Evolutionary conservation across 2,329 filamentous ascomycete species (phyloP).

Genomic region (Aspergillus melleus): DNA sequence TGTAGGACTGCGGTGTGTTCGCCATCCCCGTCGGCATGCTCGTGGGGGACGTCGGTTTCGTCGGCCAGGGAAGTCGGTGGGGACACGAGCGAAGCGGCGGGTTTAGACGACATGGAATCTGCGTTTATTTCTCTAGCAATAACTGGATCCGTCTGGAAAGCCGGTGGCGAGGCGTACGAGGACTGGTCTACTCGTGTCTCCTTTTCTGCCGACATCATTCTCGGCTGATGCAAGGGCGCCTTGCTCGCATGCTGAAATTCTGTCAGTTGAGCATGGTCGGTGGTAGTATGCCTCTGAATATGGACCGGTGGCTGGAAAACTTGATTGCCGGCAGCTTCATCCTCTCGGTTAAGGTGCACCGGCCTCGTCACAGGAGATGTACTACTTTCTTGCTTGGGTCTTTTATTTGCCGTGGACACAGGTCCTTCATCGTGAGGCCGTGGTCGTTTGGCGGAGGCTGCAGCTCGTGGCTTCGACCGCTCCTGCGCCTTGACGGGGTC

Average conservation of each 20-base stretch:
- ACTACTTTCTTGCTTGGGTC: conserved; percentile 34
- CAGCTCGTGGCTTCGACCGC: conserved; percentile 59
- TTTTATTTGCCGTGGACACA: conserved; percentile 27
- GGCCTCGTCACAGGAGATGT: conserved; percentile 28
- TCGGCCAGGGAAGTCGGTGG: conserved; percentile 47
- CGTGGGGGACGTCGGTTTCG: conserved; percentile 38
- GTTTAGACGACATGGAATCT: conserved; percentile 28
- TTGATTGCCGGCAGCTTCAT: conserved; percentile 16
- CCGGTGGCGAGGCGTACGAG: conserved; percentile 40
- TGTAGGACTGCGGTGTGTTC: conserved; percentile 30
- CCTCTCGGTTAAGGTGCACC: conserved; percentile 22
- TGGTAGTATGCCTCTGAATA: conserved; percentile 12
- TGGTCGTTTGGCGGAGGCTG: conserved; percentile 56
- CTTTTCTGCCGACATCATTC: conserved; percentile 17
- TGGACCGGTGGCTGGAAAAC: conserved; percentile 14
- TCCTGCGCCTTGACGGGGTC: conserved; percentile 65
- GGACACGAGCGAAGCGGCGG: conserved; percentile 43
- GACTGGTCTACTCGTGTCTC: conserved; percentile 24
- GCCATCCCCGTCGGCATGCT: conserved; percentile 33
- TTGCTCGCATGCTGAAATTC: conserved; percentile 6
- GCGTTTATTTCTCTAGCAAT: conserved; percentile 30
- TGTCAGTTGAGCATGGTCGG: conserved; percentile 4
- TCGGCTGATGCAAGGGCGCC: conserved; percentile 13
- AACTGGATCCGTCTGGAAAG: conserved; percentile 35
- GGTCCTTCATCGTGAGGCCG: conserved; percentile 44